Evolutionary conservation across 306 rosid species (phyloP).

Genomic region (Trifolium pratense): DNA sequence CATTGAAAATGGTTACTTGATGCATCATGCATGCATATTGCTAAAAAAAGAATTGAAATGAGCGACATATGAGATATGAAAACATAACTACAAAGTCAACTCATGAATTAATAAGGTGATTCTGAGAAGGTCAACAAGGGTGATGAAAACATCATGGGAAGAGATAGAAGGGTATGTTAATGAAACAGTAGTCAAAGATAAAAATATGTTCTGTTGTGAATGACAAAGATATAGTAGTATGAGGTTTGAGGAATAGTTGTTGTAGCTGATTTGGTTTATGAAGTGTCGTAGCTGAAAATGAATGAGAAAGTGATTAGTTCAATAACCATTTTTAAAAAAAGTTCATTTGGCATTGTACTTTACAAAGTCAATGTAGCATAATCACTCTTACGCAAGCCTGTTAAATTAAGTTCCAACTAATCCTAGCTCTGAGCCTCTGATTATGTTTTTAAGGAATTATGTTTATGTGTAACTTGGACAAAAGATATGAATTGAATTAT

Average conservation of each 20-base stretch:
- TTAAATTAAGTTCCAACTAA: constrained; percentile 39
- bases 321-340: constrained; percentile 37
- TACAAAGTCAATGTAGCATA: constrained; percentile 65
- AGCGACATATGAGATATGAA: too few relatives aligned
- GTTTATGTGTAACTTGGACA: constrained; percentile 22
- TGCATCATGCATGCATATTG: constrained; percentile 24
- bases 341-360: constrained; percentile 16
- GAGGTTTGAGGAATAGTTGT: constrained; percentile 43
- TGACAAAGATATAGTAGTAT: background rate
- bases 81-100: too few relatives aligned
- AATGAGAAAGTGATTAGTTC: constrained; percentile 72
- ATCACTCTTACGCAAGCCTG: constrained; percentile 44
- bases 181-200: constrained; percentile 21
- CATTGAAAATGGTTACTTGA: constrained; percentile 40
- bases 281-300: constrained; percentile 64
- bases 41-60: constrained; percentile 22
- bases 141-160: constrained; percentile 40
- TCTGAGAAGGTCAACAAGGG: constrained; percentile 38
- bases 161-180: background rate
- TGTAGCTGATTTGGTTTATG: constrained; percentile 49
- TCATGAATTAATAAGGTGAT: too few relatives aligned
- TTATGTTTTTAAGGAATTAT: background rate
- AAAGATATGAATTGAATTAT: background rate
- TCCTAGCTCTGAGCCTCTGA: too few relatives aligned
- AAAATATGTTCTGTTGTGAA: constrained; percentile 1